phyloP scores from a whole-genome alignment of 2,329 filamentous ascomycete genomes.

The Claviceps maximensis region DNA sequence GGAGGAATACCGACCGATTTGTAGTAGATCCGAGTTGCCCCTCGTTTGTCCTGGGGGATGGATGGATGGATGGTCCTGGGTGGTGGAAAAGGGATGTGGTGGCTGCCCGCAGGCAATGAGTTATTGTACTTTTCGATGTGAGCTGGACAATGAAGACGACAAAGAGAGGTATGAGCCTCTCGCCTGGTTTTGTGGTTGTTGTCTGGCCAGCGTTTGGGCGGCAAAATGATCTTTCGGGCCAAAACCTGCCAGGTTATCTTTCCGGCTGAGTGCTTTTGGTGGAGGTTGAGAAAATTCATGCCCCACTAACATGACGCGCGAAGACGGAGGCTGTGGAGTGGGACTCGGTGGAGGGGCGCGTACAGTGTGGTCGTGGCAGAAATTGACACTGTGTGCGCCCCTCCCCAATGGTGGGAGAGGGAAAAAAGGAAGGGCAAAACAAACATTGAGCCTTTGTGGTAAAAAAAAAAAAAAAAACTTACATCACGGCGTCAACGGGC shows the following conservation, averaged over 20 bases:
- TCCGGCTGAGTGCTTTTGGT: constrained; percentile 8
- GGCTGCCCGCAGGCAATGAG: neutral
- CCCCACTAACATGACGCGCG: constrained; percentile 26
- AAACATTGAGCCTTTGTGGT: too few relatives aligned
- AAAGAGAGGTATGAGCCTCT: neutral
- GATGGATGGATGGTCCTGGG: neutral
- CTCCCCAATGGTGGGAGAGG: too few relatives aligned
- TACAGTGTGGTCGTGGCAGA: neutral
- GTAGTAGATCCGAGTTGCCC: neutral
- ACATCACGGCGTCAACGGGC: neutral
- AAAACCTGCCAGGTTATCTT: constrained; percentile 2
- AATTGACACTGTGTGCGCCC: constrained; percentile 1
- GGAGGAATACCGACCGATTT: neutral
- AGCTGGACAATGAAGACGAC: neutral
- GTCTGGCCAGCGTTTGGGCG: constrained; percentile 2
- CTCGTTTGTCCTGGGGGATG: neutral
- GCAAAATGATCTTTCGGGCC: neutral
- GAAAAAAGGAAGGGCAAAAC: too few relatives aligned
- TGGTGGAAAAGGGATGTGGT: neutral
- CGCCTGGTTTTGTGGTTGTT: neutral
- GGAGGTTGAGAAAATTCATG: constrained; percentile 26
- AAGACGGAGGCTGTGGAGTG: constrained; percentile 1
- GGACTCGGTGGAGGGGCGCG: constrained; percentile 15
- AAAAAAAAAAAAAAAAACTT: too few relatives aligned
- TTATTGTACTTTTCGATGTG: neutral